Percentiles rank a stretch among this genome's conserved stretches.
Conservation (phyloP, 208 protist genomes). For the Polymyxa betae region DNA sequence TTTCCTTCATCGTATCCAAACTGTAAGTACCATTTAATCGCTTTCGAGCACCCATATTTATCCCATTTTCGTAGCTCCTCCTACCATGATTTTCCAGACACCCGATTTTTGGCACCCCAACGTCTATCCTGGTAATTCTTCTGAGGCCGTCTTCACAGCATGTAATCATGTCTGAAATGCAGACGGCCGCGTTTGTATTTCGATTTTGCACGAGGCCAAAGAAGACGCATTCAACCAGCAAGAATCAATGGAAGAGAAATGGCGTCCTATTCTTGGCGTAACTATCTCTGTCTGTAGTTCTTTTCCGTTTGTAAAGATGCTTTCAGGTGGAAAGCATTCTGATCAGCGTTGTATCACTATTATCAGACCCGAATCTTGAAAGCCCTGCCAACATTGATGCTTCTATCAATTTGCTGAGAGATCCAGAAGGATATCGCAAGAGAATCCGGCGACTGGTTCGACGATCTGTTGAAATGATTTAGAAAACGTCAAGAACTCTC, state of each 20-base stretch:
- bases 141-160: too few relatives aligned
- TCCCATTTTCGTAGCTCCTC: not conserved
- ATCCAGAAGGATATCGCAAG: slow-evolving; percentile 57
- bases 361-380: slow-evolving; percentile 57
- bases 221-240: slow-evolving; percentile 59
- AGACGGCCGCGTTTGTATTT: slow-evolving; percentile 59
- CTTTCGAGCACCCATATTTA: not conserved
- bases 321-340: slow-evolving; percentile 49
- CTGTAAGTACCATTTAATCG: not conserved
- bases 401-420: slow-evolving; percentile 45
- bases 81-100: slow-evolving; percentile 55
- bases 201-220: slow-evolving; percentile 62
- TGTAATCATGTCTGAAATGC: not conserved
- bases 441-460: slow-evolving; percentile 53
- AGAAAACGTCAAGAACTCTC: too few relatives aligned
- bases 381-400: slow-evolving; percentile 61
- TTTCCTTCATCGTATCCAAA: slow-evolving; percentile 38
- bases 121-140: not conserved
- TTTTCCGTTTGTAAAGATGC: not conserved
- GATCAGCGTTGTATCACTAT: slow-evolving; percentile 47
- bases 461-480: slow-evolving; percentile 34
- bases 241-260: slow-evolving; percentile 62
- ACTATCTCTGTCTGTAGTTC: not conserved
- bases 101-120: slow-evolving; percentile 58
- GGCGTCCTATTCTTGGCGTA: slow-evolving; percentile 59